Evolutionary conservation across 139 green algal species (phyloP).

Genomic region (Chlorella sp.): DNA sequence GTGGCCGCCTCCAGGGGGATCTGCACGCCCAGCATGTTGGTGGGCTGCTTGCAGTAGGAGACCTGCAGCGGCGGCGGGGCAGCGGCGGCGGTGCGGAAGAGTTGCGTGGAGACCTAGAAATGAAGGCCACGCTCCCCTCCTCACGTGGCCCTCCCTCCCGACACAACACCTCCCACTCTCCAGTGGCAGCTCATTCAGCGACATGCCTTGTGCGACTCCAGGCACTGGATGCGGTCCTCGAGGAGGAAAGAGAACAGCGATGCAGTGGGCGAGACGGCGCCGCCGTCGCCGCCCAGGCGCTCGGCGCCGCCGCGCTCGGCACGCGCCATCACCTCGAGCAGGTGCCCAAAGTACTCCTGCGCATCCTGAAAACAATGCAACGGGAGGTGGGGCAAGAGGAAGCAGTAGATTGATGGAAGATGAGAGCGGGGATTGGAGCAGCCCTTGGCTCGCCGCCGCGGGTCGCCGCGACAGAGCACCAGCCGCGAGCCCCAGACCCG

Average conservation of each 20-base stretch:
- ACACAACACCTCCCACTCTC: not conserved
- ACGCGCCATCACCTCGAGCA: conserved; percentile 72
- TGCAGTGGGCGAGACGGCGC: not conserved
- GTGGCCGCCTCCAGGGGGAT: conserved; percentile 89
- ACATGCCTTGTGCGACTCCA: conserved; percentile 15
- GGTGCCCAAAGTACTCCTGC: conserved; percentile 89
- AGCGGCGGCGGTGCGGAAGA: not conserved
- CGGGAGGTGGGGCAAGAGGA: not conserved
- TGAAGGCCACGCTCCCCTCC: no score
- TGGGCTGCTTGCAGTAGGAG: conserved; percentile 58
- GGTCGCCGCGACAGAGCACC: no score
- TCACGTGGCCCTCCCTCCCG: not conserved
- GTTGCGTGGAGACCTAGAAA: no score
- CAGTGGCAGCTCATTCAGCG: no score
- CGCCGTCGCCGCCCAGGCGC: conserved; percentile 40
- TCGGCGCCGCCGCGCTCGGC: conserved; percentile 46
- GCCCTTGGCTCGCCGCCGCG: no score
- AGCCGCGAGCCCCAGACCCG: no score
- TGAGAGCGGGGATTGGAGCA: no score
- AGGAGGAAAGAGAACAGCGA: conserved; percentile 63
- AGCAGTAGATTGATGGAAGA: not conserved
- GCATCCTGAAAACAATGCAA: conserved; percentile 95
- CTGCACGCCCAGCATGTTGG: conserved; percentile 72
- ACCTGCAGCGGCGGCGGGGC: conserved; percentile 27
- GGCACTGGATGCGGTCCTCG: conserved; percentile 62